A percentile compares a stretch with the other conserved stretches of the same genome.
Conservation (phyloP, 2,329 filamentous ascomycete genomes). For the Pseudogymnoascus sp. region DNA sequence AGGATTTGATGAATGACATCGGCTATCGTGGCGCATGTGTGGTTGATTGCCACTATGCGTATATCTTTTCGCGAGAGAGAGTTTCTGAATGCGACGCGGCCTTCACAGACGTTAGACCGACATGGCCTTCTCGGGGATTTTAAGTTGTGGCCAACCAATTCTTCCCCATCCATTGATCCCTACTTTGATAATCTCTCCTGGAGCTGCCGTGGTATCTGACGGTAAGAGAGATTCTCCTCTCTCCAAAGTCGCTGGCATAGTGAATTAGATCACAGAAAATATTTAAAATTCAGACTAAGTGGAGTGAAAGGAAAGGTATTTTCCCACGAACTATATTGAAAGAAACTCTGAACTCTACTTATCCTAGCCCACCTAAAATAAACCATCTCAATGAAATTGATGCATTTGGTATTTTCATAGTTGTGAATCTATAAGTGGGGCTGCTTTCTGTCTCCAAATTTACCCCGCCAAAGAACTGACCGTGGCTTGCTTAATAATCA, state of each 20-base stretch:
- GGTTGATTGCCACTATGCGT: conserved; percentile 12
- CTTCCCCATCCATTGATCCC: conserved; percentile 13
- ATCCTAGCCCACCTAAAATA: background rate
- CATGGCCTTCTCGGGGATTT: background rate
- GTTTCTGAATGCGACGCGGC: conserved; percentile 11
- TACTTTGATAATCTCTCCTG: background rate
- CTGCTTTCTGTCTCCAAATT: background rate
- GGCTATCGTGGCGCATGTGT: conserved; percentile 12
- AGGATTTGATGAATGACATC: conserved; percentile 13
- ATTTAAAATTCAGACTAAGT: background rate
- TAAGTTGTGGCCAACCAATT: conserved; percentile 2
- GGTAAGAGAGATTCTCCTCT: background rate
- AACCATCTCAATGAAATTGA: background rate
- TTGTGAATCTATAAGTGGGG: background rate
- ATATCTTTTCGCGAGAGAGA: conserved; percentile 11
- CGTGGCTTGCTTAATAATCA: background rate
- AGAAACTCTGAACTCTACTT: background rate
- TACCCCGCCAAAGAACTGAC: background rate
- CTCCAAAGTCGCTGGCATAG: background rate
- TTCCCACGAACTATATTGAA: background rate
- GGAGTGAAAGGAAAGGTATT: background rate
- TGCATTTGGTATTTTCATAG: background rate
- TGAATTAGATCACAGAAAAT: background rate
- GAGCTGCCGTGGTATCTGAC: background rate
- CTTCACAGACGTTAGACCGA: conserved; percentile 2